Evolutionary conservation across 2,329 filamentous ascomycete genomes (phyloP).

Genomic region (Claviceps sp.): DNA sequence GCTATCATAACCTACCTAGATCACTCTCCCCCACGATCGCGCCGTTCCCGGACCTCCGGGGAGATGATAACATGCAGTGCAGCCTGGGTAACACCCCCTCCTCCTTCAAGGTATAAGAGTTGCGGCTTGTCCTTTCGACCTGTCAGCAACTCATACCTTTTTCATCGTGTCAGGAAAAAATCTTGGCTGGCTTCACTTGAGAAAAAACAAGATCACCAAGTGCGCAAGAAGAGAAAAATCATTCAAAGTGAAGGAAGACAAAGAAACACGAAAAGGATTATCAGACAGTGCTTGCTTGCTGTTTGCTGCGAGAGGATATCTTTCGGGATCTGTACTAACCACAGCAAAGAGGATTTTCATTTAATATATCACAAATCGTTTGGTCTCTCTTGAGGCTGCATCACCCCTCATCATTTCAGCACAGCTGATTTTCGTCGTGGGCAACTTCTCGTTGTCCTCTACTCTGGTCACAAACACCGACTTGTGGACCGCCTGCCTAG

Average conservation of each 20-base stretch:
- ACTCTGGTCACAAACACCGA: no score
- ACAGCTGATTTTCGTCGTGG: no score
- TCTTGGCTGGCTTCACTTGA: not conserved
- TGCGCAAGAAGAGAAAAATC: no score
- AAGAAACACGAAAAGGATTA: not conserved
- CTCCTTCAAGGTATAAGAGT: not conserved
- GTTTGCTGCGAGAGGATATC: no score
- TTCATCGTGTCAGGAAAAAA: not conserved
- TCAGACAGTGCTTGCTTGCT: not conserved
- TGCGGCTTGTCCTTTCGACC: not conserved
- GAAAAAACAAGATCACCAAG: not conserved
- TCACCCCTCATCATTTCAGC: no score
- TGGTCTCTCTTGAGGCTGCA: no score
- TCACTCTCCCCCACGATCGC: slow-evolving; percentile 1
- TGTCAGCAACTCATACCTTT: no score
- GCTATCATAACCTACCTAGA: not conserved
- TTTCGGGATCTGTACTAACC: no score
- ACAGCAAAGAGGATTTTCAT: no score
- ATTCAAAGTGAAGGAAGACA: not conserved
- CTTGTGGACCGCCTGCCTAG: not conserved
- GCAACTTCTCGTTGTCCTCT: no score
- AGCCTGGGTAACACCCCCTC: not conserved
- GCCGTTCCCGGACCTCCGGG: slow-evolving; percentile 6
- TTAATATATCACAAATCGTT: slow-evolving; percentile 5
- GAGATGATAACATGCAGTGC: not conserved